Evolutionary conservation across 805 yeast species (phyloP).

Genomic region (Wickerhamiella alocasiicola): DNA sequence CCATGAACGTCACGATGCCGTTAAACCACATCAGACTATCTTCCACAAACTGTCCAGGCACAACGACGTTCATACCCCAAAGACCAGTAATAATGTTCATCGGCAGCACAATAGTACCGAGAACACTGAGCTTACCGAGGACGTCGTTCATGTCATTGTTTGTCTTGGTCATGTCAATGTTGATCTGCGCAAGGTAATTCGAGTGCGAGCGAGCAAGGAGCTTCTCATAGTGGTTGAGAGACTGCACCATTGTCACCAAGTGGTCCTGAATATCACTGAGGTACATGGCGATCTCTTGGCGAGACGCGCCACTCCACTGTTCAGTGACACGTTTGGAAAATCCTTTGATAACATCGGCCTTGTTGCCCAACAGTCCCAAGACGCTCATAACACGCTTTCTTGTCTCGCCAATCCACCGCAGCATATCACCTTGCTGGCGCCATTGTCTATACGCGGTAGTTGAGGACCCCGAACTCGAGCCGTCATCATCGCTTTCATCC

Average conservation of each 20-base stretch:
- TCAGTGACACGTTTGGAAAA: constrained; percentile 85
- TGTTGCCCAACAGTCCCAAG: constrained; percentile 69
- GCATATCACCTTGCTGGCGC: constrained; percentile 90
- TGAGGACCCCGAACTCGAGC: constrained; percentile 25
- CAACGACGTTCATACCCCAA: constrained; percentile 98
- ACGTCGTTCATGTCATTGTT: constrained; percentile 96
- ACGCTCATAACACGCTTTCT: constrained; percentile 90
- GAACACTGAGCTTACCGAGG: constrained; percentile 77
- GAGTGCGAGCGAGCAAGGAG: constrained; percentile 89
- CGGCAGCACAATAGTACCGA: constrained; percentile 92
- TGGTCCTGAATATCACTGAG: constrained; percentile 97
- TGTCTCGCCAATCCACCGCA: constrained; percentile 88
- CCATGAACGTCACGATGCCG: constrained; percentile 24
- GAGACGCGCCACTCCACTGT: constrained; percentile 66
- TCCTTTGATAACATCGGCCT: constrained; percentile 96
- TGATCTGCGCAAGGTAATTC: constrained; percentile 89
- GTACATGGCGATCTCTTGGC: constrained; percentile 84
- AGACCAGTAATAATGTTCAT: constrained; percentile 90
- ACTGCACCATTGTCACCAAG: constrained; percentile 92
- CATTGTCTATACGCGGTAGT: constrained; percentile 47
- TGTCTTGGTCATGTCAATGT: constrained; percentile 94
- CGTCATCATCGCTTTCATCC: constrained; percentile 32
- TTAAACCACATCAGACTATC: constrained; percentile 58
- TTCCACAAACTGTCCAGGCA: constrained; percentile 69
- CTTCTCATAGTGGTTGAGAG: constrained; percentile 88